Conservation (phyloP, 2,329 filamentous ascomycete species). For the Colletotrichum truncatum region DNA sequence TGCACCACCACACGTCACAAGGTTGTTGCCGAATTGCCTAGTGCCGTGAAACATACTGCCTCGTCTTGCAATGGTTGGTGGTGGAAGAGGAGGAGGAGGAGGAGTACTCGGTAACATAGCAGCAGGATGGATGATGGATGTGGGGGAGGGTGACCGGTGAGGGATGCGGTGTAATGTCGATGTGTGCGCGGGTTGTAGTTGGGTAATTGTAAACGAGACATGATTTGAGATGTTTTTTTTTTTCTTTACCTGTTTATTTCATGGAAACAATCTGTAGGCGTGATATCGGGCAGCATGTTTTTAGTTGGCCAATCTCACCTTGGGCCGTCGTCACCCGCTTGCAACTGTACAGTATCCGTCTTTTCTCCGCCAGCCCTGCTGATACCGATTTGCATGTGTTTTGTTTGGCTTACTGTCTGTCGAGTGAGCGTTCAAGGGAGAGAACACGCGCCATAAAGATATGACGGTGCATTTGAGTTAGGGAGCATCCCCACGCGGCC, state of each 20-base stretch:
- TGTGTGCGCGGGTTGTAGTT: neutral
- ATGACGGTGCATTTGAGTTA: neutral
- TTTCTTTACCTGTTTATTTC: too few relatives aligned
- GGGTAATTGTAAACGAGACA: neutral
- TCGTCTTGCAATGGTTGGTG: neutral
- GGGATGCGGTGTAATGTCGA: neutral
- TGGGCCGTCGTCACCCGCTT: too few relatives aligned
- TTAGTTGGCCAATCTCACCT: too few relatives aligned
- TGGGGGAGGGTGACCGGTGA: constrained; percentile 7
- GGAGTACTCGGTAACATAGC: too few relatives aligned
- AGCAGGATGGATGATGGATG: too few relatives aligned
- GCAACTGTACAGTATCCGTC: too few relatives aligned
- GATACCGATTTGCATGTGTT: too few relatives aligned
- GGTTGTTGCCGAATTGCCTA: neutral
- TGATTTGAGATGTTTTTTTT: neutral
- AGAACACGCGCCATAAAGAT: neutral
- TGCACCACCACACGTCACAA: constrained; percentile 4
- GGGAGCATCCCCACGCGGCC: neutral
- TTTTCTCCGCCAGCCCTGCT: too few relatives aligned
- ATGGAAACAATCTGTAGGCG: too few relatives aligned
- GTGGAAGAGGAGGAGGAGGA: neutral
- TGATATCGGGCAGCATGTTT: too few relatives aligned
- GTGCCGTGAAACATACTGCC: neutral
- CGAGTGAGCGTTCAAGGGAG: neutral
- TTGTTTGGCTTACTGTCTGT: too few relatives aligned